Conservation (phyloP, 306 rosid genomes). For the Delonix regia region DNA sequence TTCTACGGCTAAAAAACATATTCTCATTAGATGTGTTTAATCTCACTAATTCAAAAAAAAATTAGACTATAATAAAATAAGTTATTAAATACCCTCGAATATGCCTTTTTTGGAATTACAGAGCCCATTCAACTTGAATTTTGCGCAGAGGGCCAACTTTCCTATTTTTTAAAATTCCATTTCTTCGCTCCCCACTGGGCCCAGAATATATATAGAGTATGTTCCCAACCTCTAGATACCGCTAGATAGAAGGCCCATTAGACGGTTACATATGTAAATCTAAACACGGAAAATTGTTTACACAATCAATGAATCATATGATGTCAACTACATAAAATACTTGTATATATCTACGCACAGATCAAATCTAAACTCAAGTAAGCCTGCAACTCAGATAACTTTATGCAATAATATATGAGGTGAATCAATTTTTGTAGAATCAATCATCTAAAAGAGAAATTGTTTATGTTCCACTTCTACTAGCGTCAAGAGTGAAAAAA, state of each 20-base stretch:
- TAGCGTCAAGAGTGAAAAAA: too few species aligned
- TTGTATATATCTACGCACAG: background rate
- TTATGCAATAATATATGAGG: background rate
- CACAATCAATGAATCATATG: background rate
- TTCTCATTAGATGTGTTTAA: too few species aligned
- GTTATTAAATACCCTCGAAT: background rate
- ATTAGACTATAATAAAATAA: background rate
- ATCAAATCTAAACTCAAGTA: background rate
- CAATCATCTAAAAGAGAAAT: background rate
- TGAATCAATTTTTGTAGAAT: background rate
- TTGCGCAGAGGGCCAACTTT: background rate
- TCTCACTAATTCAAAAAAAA: too few species aligned
- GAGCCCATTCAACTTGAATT: background rate
- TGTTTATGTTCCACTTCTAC: background rate
- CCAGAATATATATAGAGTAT: too few species aligned
- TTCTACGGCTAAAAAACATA: too few species aligned
- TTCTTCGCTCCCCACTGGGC: too few species aligned
- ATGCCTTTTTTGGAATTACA: background rate
- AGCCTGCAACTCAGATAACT: background rate
- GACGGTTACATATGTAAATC: background rate
- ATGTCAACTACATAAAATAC: background rate
- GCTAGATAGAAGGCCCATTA: background rate
- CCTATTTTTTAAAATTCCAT: too few species aligned
- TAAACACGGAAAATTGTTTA: background rate
- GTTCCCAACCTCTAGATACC: background rate